Evolutionary conservation across 768 basidiomycete species (phyloP).

Genomic region (Tylopilus sp.): DNA sequence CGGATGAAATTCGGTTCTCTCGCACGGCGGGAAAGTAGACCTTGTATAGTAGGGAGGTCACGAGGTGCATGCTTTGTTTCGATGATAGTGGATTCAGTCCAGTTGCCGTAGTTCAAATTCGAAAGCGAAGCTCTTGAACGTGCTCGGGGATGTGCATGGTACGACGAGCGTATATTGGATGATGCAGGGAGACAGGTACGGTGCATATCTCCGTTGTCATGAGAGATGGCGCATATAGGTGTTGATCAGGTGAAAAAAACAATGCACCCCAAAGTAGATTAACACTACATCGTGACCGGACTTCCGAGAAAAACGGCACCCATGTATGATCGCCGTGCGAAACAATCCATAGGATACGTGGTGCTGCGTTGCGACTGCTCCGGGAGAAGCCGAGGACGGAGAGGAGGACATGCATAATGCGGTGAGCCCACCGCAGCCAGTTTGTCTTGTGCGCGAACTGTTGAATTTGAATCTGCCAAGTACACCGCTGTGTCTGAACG

Average conservation of each 20-base stretch:
- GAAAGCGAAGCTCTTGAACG: not conserved
- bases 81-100: too few species aligned
- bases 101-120: not conserved
- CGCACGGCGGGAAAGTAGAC: too few species aligned
- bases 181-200: not conserved
- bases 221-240: not conserved
- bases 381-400: too few species aligned
- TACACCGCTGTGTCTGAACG: not conserved
- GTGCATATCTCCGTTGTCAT: not conserved
- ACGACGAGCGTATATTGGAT: not conserved
- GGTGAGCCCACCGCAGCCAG: too few species aligned
- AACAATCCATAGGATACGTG: not conserved
- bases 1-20: not conserved
- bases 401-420: not conserved
- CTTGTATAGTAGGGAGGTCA: too few species aligned
- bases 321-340: conserved; percentile 7
- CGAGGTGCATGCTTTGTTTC: too few species aligned
- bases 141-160: not conserved
- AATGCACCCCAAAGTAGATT: not conserved
- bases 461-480: conserved; percentile 6
- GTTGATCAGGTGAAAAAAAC: too few species aligned
- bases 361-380: not conserved
- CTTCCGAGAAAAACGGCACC: not conserved
- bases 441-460: not conserved
- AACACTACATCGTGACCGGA: not conserved